Evolutionary conservation across 2,329 filamentous ascomycete genomes (phyloP).

Genomic region (Fusarium sp.): DNA sequence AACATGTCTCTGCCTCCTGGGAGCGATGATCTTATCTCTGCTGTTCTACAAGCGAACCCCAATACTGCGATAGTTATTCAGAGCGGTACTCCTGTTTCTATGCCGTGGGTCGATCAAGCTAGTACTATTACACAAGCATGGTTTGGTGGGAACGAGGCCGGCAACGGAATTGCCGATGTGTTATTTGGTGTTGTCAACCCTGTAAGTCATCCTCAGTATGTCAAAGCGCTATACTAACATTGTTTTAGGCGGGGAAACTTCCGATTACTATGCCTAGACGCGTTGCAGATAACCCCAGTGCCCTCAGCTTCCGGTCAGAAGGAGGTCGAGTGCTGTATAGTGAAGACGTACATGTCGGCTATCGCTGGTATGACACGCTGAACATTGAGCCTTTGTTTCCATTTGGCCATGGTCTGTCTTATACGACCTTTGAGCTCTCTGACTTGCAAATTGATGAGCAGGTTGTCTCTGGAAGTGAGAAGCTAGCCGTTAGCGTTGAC

Average conservation of each 20-base stretch:
- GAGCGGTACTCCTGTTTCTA: slow-evolving; percentile 1
- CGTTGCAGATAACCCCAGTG: not conserved
- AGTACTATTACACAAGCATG: not conserved
- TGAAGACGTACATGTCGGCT: slow-evolving; percentile 11
- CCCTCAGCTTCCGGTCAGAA: not conserved
- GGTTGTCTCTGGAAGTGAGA: fast-evolving
- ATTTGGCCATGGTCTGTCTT: not conserved
- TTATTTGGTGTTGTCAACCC: not conserved
- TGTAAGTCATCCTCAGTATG: not conserved
- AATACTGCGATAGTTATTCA: not conserved
- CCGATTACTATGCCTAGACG: not conserved
- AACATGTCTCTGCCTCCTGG: not conserved
- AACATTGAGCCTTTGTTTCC: not conserved
- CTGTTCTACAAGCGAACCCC: not conserved
- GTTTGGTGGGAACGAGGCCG: slow-evolving; percentile 5
- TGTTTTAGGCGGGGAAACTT: not conserved
- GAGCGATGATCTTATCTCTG: not conserved
- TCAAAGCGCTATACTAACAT: not conserved
- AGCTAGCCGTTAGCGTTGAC: not conserved
- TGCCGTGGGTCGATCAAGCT: not conserved
- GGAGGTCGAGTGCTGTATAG: not conserved
- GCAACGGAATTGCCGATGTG: not conserved
- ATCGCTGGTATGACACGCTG: slow-evolving; percentile 5
- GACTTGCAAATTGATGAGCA: fast-evolving
- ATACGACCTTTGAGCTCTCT: not conserved